Conservation (phyloP, 2,329 filamentous ascomycete genomes). For the Aureobasidium melanogenum region DNA sequence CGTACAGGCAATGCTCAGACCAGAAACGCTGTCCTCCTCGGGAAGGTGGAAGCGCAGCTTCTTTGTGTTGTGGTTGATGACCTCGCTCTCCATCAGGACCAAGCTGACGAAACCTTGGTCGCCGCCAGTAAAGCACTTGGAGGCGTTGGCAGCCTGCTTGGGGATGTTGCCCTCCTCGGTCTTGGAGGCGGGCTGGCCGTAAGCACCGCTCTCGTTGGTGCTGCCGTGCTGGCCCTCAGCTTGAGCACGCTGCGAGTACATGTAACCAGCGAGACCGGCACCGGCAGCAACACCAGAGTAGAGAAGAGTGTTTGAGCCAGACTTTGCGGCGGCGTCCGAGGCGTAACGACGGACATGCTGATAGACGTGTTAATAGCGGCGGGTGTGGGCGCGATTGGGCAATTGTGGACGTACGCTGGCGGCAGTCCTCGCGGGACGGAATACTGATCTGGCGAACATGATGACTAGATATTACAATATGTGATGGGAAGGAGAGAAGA, state of each 20-base stretch:
- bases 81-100: slow-evolving; percentile 67
- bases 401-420: slow-evolving; percentile 26
- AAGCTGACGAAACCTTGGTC: slow-evolving; percentile 84
- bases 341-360: slow-evolving; percentile 67
- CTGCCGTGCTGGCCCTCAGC: slow-evolving; percentile 18
- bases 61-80: slow-evolving; percentile 92
- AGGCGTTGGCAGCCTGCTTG: slow-evolving; percentile 30
- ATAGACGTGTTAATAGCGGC: neutral
- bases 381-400: neutral
- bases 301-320: slow-evolving; percentile 50
- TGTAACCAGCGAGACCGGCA: slow-evolving; percentile 50
- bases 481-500: neutral
- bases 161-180: slow-evolving; percentile 31
- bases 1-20: slow-evolving; percentile 66
- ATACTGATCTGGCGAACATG: slow-evolving; percentile 37
- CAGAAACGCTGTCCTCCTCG: slow-evolving; percentile 74
- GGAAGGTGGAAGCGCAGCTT: slow-evolving; percentile 79
- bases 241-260: slow-evolving; percentile 32
- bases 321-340: slow-evolving; percentile 46
- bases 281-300: slow-evolving; percentile 53
- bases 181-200: slow-evolving; percentile 22
- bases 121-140: slow-evolving; percentile 62
- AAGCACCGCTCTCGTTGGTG: slow-evolving; percentile 19
- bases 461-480: slow-evolving; percentile 14
- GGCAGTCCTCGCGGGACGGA: slow-evolving; percentile 29